phyloP scores from a whole-genome alignment of 345 rosid genomes.

The Euclidium syriacum region DNA sequence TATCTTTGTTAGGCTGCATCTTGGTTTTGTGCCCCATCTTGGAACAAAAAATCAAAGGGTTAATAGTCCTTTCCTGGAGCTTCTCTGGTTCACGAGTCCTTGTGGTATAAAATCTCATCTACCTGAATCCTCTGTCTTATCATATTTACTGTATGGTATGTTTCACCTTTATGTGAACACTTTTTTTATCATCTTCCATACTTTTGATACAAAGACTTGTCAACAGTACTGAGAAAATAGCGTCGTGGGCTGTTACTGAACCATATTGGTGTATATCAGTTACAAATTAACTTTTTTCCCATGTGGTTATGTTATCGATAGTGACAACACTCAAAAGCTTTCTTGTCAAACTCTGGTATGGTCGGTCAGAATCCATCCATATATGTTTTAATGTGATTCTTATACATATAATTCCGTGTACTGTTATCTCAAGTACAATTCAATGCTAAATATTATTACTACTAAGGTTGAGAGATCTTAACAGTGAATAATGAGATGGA shows the following conservation, averaged over 20 bases:
- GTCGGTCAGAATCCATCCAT: conserved; percentile 1
- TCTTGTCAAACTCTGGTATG: conserved; percentile 7
- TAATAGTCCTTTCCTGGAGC: not conserved
- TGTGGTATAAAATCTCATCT: not conserved
- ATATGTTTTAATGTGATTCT: not conserved
- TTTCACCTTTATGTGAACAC: not conserved
- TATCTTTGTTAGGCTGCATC: not conserved
- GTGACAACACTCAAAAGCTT: conserved; percentile 1
- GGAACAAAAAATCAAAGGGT: not conserved
- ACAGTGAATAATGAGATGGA: not conserved
- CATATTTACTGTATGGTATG: not conserved
- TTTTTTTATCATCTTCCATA: not conserved
- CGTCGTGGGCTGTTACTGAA: not conserved
- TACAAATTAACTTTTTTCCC: not conserved
- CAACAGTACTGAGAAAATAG: not conserved
- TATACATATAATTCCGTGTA: not conserved
- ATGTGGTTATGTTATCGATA: not conserved
- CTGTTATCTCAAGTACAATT: conserved; percentile 18
- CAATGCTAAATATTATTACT: not conserved
- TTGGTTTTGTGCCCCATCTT: not conserved
- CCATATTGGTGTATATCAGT: too few species aligned
- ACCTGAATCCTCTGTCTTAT: conserved; percentile 7
- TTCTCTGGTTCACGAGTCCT: not conserved
- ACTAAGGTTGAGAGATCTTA: not conserved
- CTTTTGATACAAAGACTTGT: not conserved